Conservation (phyloP, 805 yeast species). For the Hanseniaspora mollemarum region DNA sequence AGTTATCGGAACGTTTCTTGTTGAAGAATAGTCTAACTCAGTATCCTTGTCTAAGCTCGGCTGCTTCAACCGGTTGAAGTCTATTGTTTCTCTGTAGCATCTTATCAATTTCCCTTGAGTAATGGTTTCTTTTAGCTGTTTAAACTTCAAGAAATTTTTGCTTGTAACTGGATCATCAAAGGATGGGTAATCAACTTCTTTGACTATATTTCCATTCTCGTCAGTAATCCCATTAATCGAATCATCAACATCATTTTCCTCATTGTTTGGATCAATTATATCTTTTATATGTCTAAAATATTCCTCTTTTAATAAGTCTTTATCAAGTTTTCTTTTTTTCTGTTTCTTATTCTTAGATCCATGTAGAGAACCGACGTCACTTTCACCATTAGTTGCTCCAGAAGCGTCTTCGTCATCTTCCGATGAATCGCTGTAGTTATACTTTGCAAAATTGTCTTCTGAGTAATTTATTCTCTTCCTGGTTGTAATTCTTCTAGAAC, state of each 20-base stretch:
- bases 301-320: constrained; percentile 2
- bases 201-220: neutral
- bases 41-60: constrained; percentile 15
- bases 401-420: constrained; percentile 5
- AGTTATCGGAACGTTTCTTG: constrained; percentile 52
- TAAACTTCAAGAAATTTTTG: constrained; percentile 24
- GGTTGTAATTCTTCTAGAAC: constrained; percentile 11
- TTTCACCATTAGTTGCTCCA: neutral
- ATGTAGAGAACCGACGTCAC: neutral
- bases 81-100: constrained; percentile 24
- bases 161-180: constrained; percentile 13
- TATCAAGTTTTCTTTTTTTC: constrained; percentile 8
- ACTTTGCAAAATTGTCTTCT: constrained; percentile 14
- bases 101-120: constrained; percentile 27
- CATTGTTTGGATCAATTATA: constrained; percentile 1
- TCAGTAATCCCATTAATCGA: neutral
- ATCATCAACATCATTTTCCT: neutral
- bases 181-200: constrained; percentile 4
- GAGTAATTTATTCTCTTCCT: constrained; percentile 16
- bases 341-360: neutral
- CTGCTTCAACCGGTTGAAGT: constrained; percentile 15
- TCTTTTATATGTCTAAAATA: neutral
- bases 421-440: neutral
- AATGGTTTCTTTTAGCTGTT: constrained; percentile 29
- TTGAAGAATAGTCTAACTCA: constrained; percentile 20